phyloP scores from a whole-genome alignment of 257 asterid genomes.

The Anisodus acutangulus region DNA sequence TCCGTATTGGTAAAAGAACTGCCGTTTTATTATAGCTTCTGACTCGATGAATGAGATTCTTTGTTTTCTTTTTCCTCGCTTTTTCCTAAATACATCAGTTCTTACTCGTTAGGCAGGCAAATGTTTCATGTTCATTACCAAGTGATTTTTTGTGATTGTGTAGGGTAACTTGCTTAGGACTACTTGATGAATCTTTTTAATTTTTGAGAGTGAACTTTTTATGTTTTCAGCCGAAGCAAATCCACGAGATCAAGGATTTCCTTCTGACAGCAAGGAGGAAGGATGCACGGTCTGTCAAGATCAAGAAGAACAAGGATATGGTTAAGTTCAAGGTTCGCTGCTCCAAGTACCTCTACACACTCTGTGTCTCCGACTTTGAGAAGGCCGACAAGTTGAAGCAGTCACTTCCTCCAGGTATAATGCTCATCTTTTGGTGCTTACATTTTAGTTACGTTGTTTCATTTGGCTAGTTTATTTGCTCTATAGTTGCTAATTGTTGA shows the following conservation, averaged over 20 bases:
- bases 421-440: not conserved
- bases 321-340: conserved; percentile 48
- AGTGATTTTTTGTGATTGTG: not conserved
- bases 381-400: conserved; percentile 49
- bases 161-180: not conserved
- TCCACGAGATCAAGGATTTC: conserved; percentile 44
- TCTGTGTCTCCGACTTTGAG: conserved; percentile 38
- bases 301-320: conserved; percentile 43
- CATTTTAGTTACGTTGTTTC: too few species aligned
- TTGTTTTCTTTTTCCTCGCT: not conserved
- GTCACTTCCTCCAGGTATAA: conserved; percentile 47
- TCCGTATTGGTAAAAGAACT: not conserved
- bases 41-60: not conserved
- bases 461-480: not conserved
- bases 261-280: conserved; percentile 45
- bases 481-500: not conserved
- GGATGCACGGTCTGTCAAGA: conserved; percentile 44
- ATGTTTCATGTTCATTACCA: not conserved
- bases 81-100: not conserved
- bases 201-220: not conserved
- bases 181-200: too few species aligned
- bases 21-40: not conserved
- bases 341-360: conserved; percentile 45
- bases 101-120: fast-evolving
- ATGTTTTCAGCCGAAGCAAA: conserved; percentile 39